These are phyloP conservation scores for Dactylellina cionopaga DNA, from an alignment of 2,329 filamentous ascomycete genomes.

Conservation along the genomic window DNA sequence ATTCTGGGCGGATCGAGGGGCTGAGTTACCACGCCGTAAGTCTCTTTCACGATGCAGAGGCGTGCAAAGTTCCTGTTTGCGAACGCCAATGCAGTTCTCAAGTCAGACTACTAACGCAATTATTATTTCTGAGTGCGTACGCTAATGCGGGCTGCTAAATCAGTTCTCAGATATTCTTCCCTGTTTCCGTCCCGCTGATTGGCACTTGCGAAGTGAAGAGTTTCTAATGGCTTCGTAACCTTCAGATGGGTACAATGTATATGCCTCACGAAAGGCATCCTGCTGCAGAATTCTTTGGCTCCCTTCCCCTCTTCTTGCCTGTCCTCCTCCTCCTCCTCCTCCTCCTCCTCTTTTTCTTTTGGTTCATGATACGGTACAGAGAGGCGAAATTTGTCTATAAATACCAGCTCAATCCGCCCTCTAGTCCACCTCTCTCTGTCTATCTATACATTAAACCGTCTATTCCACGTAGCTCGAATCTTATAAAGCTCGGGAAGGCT, in stretches of 20 bases:
- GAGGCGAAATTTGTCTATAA: slow-evolving; percentile 2
- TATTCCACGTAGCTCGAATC: background rate
- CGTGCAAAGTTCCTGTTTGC: background rate
- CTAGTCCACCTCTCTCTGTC: background rate
- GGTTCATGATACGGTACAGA: background rate
- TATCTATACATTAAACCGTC: background rate
- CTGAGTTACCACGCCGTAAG: background rate
- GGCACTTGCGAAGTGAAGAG: background rate
- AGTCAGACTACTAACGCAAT: too few relatives aligned
- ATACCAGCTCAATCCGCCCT: slow-evolving; percentile 1
- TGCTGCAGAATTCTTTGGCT: slow-evolving; percentile 1
- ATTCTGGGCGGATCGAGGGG: background rate
- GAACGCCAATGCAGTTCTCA: too few relatives aligned
- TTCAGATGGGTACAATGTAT: background rate
- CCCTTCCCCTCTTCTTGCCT: background rate
- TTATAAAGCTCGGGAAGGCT: background rate
- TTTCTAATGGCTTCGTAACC: background rate
- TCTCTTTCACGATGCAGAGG: background rate
- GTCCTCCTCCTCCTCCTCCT: background rate
- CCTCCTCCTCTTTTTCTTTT: background rate
- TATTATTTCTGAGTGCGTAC: background rate
- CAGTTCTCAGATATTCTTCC: background rate
- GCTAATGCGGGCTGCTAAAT: background rate
- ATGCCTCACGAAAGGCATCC: background rate
- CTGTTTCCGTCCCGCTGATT: background rate